These are phyloP conservation scores for Colletotrichum acutatum DNA, from an alignment of 2,329 filamentous ascomycete genomes.

Conservation along the genomic window DNA sequence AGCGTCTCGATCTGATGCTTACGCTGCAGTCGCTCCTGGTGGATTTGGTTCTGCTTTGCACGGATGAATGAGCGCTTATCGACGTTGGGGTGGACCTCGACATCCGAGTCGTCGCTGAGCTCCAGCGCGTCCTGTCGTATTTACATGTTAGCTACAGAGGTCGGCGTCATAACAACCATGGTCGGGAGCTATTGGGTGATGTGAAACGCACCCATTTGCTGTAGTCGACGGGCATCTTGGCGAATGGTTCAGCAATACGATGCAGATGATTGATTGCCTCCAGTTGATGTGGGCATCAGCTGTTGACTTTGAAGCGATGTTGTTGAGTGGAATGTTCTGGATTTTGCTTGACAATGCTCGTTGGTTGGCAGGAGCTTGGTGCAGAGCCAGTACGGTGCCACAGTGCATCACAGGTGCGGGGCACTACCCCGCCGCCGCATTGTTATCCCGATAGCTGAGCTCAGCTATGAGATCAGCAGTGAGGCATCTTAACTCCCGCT, in stretches of 20 bases:
- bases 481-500: not conserved
- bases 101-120: conserved; percentile 96
- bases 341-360: not conserved
- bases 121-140: conserved; percentile 81
- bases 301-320: not conserved
- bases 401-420: conserved; percentile 32
- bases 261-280: conserved; percentile 1
- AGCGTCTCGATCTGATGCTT: conserved; percentile 90
- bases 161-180: not conserved
- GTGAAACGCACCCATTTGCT: conserved; percentile 72
- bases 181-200: not conserved
- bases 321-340: conserved; percentile 37
- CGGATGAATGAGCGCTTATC: conserved; percentile 99
- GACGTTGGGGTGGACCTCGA: conserved; percentile 98
- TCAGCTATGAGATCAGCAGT: conserved; percentile 22
- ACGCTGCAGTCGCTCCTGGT: conserved; percentile 87
- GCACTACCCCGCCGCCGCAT: conserved; percentile 26
- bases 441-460: not conserved
- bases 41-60: conserved; percentile 97
- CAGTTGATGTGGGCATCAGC: conserved; percentile 10
- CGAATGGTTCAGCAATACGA: conserved; percentile 34
- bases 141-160: conserved; percentile 18
- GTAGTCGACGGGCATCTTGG: conserved; percentile 65
- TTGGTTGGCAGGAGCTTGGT: not conserved
- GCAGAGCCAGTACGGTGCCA: conserved; percentile 18